Percentiles rank a stretch among this genome's conserved stretches.
phyloP scores from a whole-genome alignment of 2,329 filamentous ascomycete species.

The Ploettnerulaceae sp. region DNA sequence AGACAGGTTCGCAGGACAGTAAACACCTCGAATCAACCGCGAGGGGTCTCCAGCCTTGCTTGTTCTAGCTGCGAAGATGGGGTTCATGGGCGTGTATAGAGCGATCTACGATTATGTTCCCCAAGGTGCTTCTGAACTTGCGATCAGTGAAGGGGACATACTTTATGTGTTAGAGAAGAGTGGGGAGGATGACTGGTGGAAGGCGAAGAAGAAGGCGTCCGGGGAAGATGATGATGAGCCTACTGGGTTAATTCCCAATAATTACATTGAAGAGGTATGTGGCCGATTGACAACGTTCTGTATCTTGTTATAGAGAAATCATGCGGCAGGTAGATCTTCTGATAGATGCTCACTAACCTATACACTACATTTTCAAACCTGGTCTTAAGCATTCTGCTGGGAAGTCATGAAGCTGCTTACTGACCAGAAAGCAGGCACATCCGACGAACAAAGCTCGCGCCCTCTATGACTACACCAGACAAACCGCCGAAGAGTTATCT shows the following conservation, averaged over 20 bases:
- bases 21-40: conserved; percentile 22
- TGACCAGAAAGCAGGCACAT: conserved; percentile 47
- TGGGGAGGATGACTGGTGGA: conserved; percentile 80
- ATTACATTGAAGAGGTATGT: conserved; percentile 89
- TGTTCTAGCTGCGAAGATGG: conserved; percentile 52
- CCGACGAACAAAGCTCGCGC: conserved; percentile 71
- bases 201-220: conserved; percentile 38
- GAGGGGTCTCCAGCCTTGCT: conserved; percentile 15
- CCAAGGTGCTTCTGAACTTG: conserved; percentile 79
- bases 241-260: conserved; percentile 66
- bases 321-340: too few relatives aligned
- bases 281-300: conserved; percentile 4
- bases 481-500: conserved; percentile 96
- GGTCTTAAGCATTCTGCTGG: too few relatives aligned
- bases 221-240: conserved; percentile 37
- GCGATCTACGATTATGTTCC: conserved; percentile 91
- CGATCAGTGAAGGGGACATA: conserved; percentile 79
- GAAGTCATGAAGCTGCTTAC: too few relatives aligned
- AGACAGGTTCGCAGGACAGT: conserved; percentile 24
- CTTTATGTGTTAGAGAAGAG: conserved; percentile 76
- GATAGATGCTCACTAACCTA: too few relatives aligned
- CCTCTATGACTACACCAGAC: conserved; percentile 96
- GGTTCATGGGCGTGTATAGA: conserved; percentile 85
- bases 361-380: too few relatives aligned
- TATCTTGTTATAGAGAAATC: too few relatives aligned